Base-by-base conservation (phyloP, 371 early-diverging fungal genomes). In the Mortierella sp. region DNA sequence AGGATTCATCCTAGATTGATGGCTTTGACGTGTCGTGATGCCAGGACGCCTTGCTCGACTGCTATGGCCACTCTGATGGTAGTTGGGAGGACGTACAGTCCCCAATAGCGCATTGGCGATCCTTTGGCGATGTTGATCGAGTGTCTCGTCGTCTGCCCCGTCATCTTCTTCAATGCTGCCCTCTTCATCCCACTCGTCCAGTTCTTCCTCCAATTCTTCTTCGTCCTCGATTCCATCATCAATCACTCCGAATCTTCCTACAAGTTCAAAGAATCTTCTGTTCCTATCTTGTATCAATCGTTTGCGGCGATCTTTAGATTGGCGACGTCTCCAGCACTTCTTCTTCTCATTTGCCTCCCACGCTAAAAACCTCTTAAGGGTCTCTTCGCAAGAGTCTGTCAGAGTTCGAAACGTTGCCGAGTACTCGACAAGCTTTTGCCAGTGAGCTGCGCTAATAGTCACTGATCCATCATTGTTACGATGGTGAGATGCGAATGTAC, bases 101-200 rank as follows among this genome's bases (percentile, higher is more conserved):
- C 55, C 55, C 28, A 55, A 26, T 24, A 55, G 28, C 8, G 11
- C 28, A 26, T 24, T 28, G 16, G 55, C 20, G 8, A 55, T 26
- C 10, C 8, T 12, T 16, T 55, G 2, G 16, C 55, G 55, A 26
- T 28, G 55, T 30, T 26, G 58, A 16, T 66, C 74, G 28, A 70
- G 58, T 14, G 32, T 43, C 39, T 58, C 66, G 26, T 73, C 70
- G 49, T 18, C 8, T 20, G 65, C 73, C 24, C 72, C 73, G 0
- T 78, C 78, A n/a, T 59, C 6, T 10, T 55, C 55, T 10, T 55
- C 74, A 2, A 51, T 64, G 35, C 70, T 67, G 8, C 73, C 78
- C 32, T 78, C 78, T 22, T 78, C 70, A 1, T 73, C 80, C 75
- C 75, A 72, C 10, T 71, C 64, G 16, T 71, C 68, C 57, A 80